Conservation (phyloP, 306 rosid genomes). For the Senna siamea region DNA sequence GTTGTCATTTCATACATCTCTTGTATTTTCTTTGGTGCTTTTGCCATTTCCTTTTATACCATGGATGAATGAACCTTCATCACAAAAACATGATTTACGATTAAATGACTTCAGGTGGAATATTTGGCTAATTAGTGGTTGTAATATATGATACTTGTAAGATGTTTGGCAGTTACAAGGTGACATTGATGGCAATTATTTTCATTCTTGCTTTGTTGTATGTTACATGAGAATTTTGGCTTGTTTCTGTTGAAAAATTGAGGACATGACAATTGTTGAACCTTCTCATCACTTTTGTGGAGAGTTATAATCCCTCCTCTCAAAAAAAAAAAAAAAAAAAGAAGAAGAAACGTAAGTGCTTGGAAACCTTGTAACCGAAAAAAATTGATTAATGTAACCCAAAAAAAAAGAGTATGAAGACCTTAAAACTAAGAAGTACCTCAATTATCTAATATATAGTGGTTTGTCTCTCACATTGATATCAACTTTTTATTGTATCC, state of each 20-base stretch:
- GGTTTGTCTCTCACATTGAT: background rate
- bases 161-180: background rate
- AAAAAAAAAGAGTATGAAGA: no score
- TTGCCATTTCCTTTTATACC: background rate
- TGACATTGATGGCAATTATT: background rate
- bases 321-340: no score
- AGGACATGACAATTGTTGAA: background rate
- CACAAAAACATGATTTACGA: background rate
- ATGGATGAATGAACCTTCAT: background rate
- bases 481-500: background rate
- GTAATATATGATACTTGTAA: background rate
- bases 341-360: no score
- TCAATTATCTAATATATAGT: no score
- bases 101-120: no score
- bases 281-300: background rate
- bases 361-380: no score
- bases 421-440: no score
- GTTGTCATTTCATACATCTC: constrained; percentile 22
- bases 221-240: background rate
- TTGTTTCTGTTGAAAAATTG: background rate
- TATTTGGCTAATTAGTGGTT: no score
- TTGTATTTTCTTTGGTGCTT: background rate
- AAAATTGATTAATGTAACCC: no score
- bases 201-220: background rate
- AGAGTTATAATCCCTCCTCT: background rate